Conservation (phyloP, 805 yeast species). For the Nakazawaea siamensis region DNA sequence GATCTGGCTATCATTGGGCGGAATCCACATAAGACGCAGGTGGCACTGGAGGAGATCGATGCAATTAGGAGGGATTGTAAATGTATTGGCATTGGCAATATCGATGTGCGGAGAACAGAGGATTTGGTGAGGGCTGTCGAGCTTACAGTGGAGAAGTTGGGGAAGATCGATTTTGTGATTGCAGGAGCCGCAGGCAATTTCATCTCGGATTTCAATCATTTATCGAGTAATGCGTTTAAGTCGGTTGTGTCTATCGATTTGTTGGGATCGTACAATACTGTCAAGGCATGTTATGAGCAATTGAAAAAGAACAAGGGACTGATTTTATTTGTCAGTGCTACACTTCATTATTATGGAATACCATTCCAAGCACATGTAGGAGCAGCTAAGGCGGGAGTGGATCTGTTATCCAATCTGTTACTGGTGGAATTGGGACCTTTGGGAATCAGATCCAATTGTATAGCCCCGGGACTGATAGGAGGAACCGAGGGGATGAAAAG, state of each 20-base stretch:
- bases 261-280: conserved; percentile 83
- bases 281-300: conserved; percentile 69
- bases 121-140: conserved; percentile 58
- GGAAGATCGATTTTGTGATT: conserved; percentile 78
- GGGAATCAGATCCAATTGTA: conserved; percentile 74
- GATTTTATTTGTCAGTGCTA: conserved; percentile 76
- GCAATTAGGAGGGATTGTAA: conserved; percentile 47
- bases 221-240: conserved; percentile 82
- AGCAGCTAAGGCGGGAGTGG: conserved; percentile 95
- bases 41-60: conserved; percentile 62
- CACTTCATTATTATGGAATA: conserved; percentile 82
- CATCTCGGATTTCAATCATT: conserved; percentile 65
- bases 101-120: conserved; percentile 71
- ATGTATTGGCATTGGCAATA: conserved; percentile 62
- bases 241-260: conserved; percentile 82
- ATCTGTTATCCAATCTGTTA: conserved; percentile 73
- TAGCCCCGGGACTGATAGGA: conserved; percentile 88
- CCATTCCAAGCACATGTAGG: conserved; percentile 88
- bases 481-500: conserved; percentile 82
- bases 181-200: conserved; percentile 98
- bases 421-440: conserved; percentile 91
- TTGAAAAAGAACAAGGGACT: conserved; percentile 62
- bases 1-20: conserved; percentile 83
- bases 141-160: conserved; percentile 56
- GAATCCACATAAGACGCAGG: conserved; percentile 53